Evolutionary conservation across 768 basidiomycete species (phyloP).

Genomic region (Mycena rosella): DNA sequence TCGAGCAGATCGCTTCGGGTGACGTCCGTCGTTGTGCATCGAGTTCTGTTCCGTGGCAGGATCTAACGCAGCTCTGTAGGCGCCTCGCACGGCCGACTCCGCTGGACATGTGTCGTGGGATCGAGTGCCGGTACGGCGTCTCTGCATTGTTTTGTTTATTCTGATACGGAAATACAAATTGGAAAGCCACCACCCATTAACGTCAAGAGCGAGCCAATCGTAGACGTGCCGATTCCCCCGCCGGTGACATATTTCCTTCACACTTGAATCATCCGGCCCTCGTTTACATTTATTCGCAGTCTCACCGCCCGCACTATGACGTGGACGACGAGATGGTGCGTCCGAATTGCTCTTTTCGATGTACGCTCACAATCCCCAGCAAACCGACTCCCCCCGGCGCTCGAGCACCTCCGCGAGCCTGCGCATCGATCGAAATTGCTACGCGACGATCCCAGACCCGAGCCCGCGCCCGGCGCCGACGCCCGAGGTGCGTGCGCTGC

Average conservation of each 20-base stretch:
- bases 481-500: constrained; percentile 27
- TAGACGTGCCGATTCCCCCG: constrained; percentile 26
- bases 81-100: neutral
- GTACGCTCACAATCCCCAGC: neutral
- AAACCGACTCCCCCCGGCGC: constrained; percentile 11
- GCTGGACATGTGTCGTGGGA: neutral
- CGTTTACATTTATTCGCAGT: neutral
- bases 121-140: neutral
- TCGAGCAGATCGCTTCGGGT: neutral
- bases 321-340: constrained; percentile 6
- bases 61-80: neutral
- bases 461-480: neutral
- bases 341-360: too few species aligned
- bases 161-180: too few species aligned
- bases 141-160: neutral
- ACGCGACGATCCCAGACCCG: neutral
- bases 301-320: neutral
- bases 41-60: neutral
- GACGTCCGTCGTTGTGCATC: constrained; percentile 2
- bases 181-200: neutral
- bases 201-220: constrained; percentile 21
- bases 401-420: neutral
- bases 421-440: constrained; percentile 10
- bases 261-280: too few species aligned
- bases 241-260: neutral